phyloP scores from a whole-genome alignment of 257 asterid genomes.

The Penstemon eatonii region DNA sequence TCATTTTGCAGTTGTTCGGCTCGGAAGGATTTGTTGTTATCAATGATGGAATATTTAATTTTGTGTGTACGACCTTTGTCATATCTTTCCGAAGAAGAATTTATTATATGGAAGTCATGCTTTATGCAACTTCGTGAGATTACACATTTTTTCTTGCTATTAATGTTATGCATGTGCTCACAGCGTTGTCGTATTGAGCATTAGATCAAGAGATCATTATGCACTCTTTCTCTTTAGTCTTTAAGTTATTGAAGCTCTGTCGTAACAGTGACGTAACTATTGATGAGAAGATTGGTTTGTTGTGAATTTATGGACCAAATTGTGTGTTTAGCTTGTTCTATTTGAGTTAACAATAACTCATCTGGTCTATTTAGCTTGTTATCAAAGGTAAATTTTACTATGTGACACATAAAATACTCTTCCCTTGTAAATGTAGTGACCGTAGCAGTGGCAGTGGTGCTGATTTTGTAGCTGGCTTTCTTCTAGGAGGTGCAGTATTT shows the following conservation, averaged over 20 bases:
- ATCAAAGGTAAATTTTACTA: too few relatives aligned
- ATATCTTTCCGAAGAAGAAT: constrained; percentile 18
- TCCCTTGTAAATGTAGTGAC: constrained; percentile 45
- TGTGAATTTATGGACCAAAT: not conserved
- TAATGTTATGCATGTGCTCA: constrained; percentile 15
- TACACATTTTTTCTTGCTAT: constrained; percentile 11
- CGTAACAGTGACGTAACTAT: not conserved
- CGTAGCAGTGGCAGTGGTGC: constrained; percentile 59
- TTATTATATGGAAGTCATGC: constrained; percentile 17
- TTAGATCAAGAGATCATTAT: constrained; percentile 13
- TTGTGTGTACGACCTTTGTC: constrained; percentile 17
- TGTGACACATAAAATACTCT: not conserved
- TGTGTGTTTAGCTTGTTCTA: not conserved
- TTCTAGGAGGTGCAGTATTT: constrained; percentile 84
- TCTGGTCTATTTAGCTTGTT: too few relatives aligned
- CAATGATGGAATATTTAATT: constrained; percentile 4
- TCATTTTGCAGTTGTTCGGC: not conserved
- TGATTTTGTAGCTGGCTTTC: constrained; percentile 85
- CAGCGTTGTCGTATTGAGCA: constrained; percentile 13
- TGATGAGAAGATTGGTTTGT: not conserved
- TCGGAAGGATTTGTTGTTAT: not conserved
- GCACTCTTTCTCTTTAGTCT: constrained; percentile 15
- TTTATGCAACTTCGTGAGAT: constrained; percentile 8
- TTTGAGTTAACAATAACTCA: constrained; percentile 12
- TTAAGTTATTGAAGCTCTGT: not conserved